These are phyloP conservation scores for Aspergillus brasiliensis DNA, from an alignment of 2,329 filamentous ascomycete species.

Conservation along the genomic window DNA sequence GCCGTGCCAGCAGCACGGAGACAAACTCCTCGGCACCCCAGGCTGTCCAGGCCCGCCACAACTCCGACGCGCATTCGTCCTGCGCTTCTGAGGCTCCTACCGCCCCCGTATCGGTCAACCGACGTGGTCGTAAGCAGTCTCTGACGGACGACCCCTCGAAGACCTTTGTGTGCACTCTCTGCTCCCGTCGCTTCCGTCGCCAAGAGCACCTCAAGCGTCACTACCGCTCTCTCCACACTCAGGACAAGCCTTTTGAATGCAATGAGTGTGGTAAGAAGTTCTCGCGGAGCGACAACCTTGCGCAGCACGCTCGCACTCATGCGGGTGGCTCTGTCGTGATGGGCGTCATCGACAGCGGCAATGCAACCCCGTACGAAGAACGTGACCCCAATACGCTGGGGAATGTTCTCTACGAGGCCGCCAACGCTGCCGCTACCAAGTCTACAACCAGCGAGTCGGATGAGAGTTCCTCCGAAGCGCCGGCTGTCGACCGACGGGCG, in stretches of 20 bases:
- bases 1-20: conserved; percentile 36
- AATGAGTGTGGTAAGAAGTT: conserved; percentile 99
- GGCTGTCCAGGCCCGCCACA: conserved; percentile 46
- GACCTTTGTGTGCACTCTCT: conserved; percentile 95
- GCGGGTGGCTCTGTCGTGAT: conserved; percentile 87
- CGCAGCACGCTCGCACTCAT: conserved; percentile 93
- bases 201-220: conserved; percentile 99
- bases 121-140: conserved; percentile 96
- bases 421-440: conserved; percentile 70
- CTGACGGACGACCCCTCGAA: conserved; percentile 97
- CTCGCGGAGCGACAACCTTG: conserved; percentile 94
- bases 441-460: conserved; percentile 49
- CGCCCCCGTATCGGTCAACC: conserved; percentile 65
- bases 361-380: conserved; percentile 54
- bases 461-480: conserved; percentile 33
- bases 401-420: conserved; percentile 79
- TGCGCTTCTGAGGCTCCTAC: conserved; percentile 44
- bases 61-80: conserved; percentile 51
- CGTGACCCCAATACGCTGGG: conserved; percentile 67
- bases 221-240: conserved; percentile 95
- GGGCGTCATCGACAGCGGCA: conserved; percentile 76
- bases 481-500: conserved; percentile 48
- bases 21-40: conserved; percentile 44
- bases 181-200: conserved; percentile 94
- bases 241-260: conserved; percentile 98